Conservation (phyloP, 2,329 filamentous ascomycete species). For the Alternaria alternata region DNA sequence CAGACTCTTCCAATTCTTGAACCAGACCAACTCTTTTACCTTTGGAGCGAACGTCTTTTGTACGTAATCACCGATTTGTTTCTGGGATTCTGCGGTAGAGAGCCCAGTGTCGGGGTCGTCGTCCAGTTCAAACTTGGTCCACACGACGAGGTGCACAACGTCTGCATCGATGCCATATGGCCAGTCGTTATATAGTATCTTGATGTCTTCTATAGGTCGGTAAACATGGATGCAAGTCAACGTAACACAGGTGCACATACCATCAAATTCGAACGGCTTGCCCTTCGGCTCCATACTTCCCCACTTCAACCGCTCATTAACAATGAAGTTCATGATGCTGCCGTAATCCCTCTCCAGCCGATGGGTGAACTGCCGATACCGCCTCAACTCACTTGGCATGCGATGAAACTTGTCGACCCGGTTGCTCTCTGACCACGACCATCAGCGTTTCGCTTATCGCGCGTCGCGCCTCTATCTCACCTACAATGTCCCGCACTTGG, state of each 20-base stretch:
- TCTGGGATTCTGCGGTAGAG: conserved; percentile 69
- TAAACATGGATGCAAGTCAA: conserved; percentile 16
- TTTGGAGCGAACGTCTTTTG: conserved; percentile 67
- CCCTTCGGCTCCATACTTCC: conserved; percentile 53
- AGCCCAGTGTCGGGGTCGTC: conserved; percentile 73
- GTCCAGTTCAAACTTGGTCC: conserved; percentile 86
- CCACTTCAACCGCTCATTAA: conserved; percentile 77
- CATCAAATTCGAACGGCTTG: conserved; percentile 53
- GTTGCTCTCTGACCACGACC: conserved; percentile 62
- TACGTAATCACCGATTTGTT: conserved; percentile 76
- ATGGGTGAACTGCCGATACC: conserved; percentile 76
- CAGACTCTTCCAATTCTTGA: conserved; percentile 87
- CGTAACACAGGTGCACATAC: conserved; percentile 2
- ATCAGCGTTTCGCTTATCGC: conserved; percentile 13
- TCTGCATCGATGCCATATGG: conserved; percentile 83
- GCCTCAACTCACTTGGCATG: conserved; percentile 77
- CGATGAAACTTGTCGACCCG: conserved; percentile 79
- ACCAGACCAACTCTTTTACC: conserved; percentile 71
- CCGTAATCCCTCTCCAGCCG: conserved; percentile 72
- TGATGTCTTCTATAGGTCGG: conserved; percentile 64
- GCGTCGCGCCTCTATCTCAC: conserved; percentile 28
- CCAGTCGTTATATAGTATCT: conserved; percentile 89
- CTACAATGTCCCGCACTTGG: conserved; percentile 67
- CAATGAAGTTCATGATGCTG: conserved; percentile 78
- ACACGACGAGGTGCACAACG: conserved; percentile 87